Evolutionary conservation across 148 eudicot species (phyloP).

Genomic region (Spergularia bocconei): DNA sequence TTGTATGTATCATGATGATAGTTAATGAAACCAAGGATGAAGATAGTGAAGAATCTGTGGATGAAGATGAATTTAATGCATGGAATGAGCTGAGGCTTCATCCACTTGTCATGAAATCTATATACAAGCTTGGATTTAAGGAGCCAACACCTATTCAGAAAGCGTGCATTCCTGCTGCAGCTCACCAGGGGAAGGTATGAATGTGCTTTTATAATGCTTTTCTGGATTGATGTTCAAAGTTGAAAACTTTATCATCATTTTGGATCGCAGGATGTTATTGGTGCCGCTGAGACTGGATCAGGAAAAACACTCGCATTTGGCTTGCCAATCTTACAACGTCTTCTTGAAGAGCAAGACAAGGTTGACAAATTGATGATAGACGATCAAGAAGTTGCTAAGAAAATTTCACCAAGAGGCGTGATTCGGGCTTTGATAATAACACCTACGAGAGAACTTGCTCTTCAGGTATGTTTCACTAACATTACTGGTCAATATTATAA

Average conservation of each 20-base stretch:
- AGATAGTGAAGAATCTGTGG: slow-evolving; percentile 43
- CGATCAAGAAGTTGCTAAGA: slow-evolving; percentile 49
- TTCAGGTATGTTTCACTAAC: slow-evolving; percentile 53
- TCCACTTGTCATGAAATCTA: slow-evolving; percentile 71
- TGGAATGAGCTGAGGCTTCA: slow-evolving; percentile 97
- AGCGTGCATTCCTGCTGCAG: slow-evolving; percentile 93
- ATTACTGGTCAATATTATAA: background rate
- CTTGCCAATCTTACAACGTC: slow-evolving; percentile 88
- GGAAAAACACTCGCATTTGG: slow-evolving; percentile 99
- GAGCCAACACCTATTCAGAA: slow-evolving; percentile 95
- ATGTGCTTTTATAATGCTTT: slow-evolving; percentile 14
- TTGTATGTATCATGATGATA: slow-evolving; percentile 20
- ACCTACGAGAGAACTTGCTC: slow-evolving; percentile 96
- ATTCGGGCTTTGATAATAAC: slow-evolving; percentile 82
- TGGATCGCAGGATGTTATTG: slow-evolving; percentile 76
- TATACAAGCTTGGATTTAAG: slow-evolving; percentile 75
- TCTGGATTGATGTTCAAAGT: slow-evolving; percentile 2
- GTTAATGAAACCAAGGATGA: slow-evolving; percentile 33
- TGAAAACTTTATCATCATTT: slow-evolving; percentile 1
- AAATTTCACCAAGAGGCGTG: slow-evolving; percentile 51
- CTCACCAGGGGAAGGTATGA: slow-evolving; percentile 98
- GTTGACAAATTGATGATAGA: slow-evolving; percentile 44
- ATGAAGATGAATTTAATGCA: slow-evolving; percentile 64
- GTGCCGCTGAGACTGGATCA: slow-evolving; percentile 99
- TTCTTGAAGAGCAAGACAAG: slow-evolving; percentile 90